Evolutionary conservation across 140 eudicot species (phyloP), one percentile per base, ranked within the genome.

Genomic region (Flaveria floridana): DNA sequence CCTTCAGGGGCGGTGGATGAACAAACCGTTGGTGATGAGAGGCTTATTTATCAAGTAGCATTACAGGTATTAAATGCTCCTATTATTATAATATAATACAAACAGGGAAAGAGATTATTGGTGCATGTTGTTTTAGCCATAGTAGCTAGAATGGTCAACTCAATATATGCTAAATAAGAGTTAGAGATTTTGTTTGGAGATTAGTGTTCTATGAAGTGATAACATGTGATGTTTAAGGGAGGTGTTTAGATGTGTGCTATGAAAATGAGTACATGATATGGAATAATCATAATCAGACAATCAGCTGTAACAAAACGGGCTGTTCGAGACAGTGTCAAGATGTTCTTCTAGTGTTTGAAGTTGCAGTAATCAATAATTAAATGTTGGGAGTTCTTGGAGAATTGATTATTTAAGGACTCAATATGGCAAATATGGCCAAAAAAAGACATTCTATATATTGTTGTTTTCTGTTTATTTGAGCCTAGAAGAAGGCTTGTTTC

Each of bases 11-110:
- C 65, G 2, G 86, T 65, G 67, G 87, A 85, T 80, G 95, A 90
- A 78, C 77, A 78, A 78, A 75, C 75, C 7, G 75, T 37, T 64
- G 64, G 57, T 65, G 97, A 88, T 70, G 97, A 90, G 81, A 86
- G 91, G 64, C 77, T 81, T 25, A 82, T 88, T 67, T 90, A 82
- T 80, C 89, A 86, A 83, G 92, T 88, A 14, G 95, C 95, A 76
- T 59, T 90, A 78, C 94, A 84, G 91, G 96, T 90, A 68, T 15
- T 57, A 18, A 37, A 64, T 59, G 10, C 19, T 56, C 16, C 7
- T 30, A 26, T 39, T 48, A 16, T 65, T 10, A 13, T 15, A 28
- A 26, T 63, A 28, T 13, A 30, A 25, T 26, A 26, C 30, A 21
- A 57, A 52, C 18, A 2, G 4, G 67, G 69, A 63, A 62, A 30